Percentiles rank a stretch among this genome's conserved stretches.
These are phyloP conservation scores for Micractinium conductrix DNA, from an alignment of 139 green algal genomes.

Conservation along the genomic window DNA sequence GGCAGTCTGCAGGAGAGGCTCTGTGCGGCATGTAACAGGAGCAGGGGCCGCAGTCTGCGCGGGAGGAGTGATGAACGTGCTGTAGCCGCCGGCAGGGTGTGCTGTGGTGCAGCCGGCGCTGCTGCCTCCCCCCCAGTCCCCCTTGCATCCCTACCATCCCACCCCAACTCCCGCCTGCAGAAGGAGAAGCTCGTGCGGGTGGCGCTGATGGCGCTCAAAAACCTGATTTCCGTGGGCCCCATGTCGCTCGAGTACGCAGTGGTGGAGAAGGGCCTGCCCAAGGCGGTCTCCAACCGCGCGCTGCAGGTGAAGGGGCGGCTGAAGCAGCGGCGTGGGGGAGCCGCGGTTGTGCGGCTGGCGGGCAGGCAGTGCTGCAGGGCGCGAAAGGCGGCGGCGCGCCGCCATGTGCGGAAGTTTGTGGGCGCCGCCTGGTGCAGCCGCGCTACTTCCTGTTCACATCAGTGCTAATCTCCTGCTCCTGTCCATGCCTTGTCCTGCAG, in stretches of 20 bases:
- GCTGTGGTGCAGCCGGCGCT: too few species aligned
- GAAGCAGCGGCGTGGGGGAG: not conserved
- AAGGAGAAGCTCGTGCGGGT: slow-evolving; percentile 98
- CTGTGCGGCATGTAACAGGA: too few species aligned
- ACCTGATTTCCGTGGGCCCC: slow-evolving; percentile 70
- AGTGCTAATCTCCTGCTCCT: too few species aligned
- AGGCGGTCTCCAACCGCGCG: slow-evolving; percentile 65
- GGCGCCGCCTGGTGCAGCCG: too few species aligned
- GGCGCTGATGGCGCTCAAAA: slow-evolving; percentile 81
- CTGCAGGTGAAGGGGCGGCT: slow-evolving; percentile 52
- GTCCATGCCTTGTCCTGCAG: slow-evolving; percentile 52
- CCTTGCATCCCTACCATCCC: not conserved
- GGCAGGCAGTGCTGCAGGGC: not conserved
- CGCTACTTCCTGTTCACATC: too few species aligned
- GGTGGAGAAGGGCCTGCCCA: slow-evolving; percentile 85
- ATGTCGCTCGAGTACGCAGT: slow-evolving; percentile 64
- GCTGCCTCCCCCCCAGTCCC: not conserved
- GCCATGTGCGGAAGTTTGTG: too few species aligned
- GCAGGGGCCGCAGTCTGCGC: too few species aligned
- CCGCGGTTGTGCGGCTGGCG: not conserved
- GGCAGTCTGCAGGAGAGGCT: too few species aligned
- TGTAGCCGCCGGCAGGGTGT: too few species aligned
- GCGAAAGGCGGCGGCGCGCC: not conserved
- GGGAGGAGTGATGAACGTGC: too few species aligned
- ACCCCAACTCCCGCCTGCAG: not conserved